Percentiles rank a stretch among this genome's conserved stretches.
These are phyloP conservation scores for Saprolegnia parasitica DNA, from an alignment of 352 stramenopile species.

Conservation along the genomic window DNA sequence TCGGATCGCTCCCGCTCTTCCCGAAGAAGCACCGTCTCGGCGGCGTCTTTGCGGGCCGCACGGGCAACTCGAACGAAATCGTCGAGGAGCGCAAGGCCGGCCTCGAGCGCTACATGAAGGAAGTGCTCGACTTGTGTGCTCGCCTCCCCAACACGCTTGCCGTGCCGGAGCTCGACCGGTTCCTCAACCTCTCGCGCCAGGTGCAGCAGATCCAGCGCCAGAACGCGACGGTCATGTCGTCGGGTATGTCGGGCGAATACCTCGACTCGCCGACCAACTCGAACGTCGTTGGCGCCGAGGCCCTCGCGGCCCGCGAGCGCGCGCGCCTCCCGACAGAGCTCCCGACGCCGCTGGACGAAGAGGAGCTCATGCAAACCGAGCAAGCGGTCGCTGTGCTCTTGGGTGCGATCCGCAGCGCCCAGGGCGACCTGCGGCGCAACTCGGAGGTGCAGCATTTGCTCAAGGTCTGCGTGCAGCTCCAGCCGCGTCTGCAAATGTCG, in stretches of 20 bases:
- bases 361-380: slow-evolving; percentile 81
- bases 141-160: slow-evolving; percentile 73
- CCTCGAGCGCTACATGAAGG: slow-evolving; percentile 74
- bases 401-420: slow-evolving; percentile 70
- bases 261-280: slow-evolving; percentile 41
- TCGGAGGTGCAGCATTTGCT: slow-evolving; percentile 78
- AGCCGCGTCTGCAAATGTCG: slow-evolving; percentile 80
- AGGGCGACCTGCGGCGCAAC: slow-evolving; percentile 74
- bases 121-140: slow-evolving; percentile 79
- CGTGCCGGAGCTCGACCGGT: slow-evolving; percentile 80
- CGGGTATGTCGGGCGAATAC: slow-evolving; percentile 35
- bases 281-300: slow-evolving; percentile 66
- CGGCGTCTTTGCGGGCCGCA: slow-evolving; percentile 79
- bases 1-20: slow-evolving; percentile 62
- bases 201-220: slow-evolving; percentile 81
- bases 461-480: slow-evolving; percentile 81
- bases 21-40: slow-evolving; percentile 81
- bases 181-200: slow-evolving; percentile 81
- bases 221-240: slow-evolving; percentile 32
- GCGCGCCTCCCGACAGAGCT: slow-evolving; percentile 74
- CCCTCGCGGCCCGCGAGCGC: slow-evolving; percentile 70
- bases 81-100: slow-evolving; percentile 79
- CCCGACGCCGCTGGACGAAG: slow-evolving; percentile 77
- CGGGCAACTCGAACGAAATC: slow-evolving; percentile 79
- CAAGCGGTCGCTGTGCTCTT: slow-evolving; percentile 73